Evolutionary conservation across 805 yeast species (phyloP).

Genomic region (Starmerella bombi): DNA sequence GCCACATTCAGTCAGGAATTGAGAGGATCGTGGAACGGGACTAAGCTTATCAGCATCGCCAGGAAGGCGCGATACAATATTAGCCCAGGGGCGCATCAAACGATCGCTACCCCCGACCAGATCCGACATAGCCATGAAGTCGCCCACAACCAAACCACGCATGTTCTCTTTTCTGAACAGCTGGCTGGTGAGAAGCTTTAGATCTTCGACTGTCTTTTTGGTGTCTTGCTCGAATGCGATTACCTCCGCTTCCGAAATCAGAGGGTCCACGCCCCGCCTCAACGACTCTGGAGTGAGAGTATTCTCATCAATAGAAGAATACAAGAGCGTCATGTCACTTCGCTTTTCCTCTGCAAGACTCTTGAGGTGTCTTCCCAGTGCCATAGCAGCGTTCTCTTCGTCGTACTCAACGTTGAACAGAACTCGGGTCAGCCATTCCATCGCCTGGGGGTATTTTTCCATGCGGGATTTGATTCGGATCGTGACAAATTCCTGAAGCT

Average conservation of each 20-base stretch:
- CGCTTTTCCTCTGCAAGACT: constrained; percentile 51
- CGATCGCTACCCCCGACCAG: constrained; percentile 36
- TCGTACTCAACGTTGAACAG: constrained; percentile 60
- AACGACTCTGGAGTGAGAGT: constrained; percentile 48
- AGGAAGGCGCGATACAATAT: constrained; percentile 3
- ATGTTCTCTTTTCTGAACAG: constrained; percentile 47
- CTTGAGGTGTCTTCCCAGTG: constrained; percentile 48
- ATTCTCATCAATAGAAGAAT: constrained; percentile 44
- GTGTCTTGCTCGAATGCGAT: constrained; percentile 39
- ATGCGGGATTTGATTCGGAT: constrained; percentile 49
- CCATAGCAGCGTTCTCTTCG: constrained; percentile 51
- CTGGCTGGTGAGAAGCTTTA: constrained; percentile 39
- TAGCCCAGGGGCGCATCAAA: constrained; percentile 35
- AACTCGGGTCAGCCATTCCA: constrained; percentile 62
- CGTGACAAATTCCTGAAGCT: constrained; percentile 52
- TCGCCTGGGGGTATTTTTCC: constrained; percentile 50
- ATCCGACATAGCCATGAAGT: constrained; percentile 31
- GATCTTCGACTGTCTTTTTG: constrained; percentile 34
- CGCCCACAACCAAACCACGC: constrained; percentile 61
- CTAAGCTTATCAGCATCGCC: constrained; percentile 19
- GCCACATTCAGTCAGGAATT: constrained; percentile 47
- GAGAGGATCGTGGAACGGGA: constrained; percentile 32
- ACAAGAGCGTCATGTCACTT: constrained; percentile 49
- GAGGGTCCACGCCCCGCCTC: constrained; percentile 49
- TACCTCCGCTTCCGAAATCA: constrained; percentile 49